Evolutionary conservation across 179 eudicot species (phyloP).

Genomic region (Carnegiea gigantea): DNA sequence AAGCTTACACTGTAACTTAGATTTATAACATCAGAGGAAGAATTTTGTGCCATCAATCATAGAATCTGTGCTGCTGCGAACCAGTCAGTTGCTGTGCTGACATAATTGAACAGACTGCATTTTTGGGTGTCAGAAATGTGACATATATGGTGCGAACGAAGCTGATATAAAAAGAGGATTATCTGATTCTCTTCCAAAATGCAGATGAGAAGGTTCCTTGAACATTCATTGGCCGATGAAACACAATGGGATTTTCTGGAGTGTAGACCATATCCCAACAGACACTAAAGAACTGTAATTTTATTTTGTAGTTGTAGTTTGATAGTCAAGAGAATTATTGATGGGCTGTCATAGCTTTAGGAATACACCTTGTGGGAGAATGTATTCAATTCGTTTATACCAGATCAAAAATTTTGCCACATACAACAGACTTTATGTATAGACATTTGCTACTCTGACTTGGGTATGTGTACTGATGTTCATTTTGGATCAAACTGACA

Average conservation of each 20-base stretch:
- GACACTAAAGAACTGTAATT: slow-evolving; percentile 12
- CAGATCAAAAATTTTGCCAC: not conserved
- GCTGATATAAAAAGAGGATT: not conserved
- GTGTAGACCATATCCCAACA: not conserved
- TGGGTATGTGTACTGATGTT: not conserved
- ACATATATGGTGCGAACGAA: not conserved
- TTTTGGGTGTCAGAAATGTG: not conserved
- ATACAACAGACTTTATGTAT: not conserved
- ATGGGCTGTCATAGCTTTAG: not conserved
- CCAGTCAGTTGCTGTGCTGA: not conserved
- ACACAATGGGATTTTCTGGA: not conserved
- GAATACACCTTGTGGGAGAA: not conserved
- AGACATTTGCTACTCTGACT: not conserved
- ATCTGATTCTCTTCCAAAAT: not conserved
- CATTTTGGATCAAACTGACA: not conserved
- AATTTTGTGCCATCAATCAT: not conserved
- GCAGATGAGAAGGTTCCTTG: not conserved
- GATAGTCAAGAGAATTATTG: slow-evolving; percentile 7
- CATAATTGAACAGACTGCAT: slow-evolving; percentile 1
- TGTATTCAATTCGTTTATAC: slow-evolving; percentile 17
- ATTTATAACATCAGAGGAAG: not conserved
- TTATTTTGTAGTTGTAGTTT: not conserved
- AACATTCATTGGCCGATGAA: not conserved
- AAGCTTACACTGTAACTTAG: not conserved
- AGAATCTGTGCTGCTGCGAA: not conserved